Evolutionary conservation across 1,139 yeast species (phyloP).

Genomic region (Candida neerlandica): DNA sequence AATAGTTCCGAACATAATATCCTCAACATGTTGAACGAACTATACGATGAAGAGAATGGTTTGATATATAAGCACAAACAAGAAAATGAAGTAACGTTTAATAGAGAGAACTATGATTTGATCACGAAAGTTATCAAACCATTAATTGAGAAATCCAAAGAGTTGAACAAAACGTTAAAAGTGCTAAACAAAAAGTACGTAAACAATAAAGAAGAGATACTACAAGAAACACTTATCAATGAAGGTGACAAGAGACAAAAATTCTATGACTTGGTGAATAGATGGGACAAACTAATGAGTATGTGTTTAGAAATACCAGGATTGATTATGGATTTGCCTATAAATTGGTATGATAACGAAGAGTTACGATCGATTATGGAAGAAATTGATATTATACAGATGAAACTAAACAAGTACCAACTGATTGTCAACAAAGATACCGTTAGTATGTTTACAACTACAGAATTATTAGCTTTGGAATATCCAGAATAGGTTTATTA

Average conservation of each 20-base stretch:
- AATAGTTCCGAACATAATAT: conserved; percentile 35
- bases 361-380: conserved; percentile 27
- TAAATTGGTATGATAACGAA: conserved; percentile 39
- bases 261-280: conserved; percentile 20
- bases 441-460: conserved; percentile 11
- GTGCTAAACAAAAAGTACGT: conserved; percentile 15
- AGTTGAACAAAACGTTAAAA: conserved; percentile 19
- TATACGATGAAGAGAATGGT: conserved; percentile 17
- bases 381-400: conserved; percentile 28
- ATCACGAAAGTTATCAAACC: conserved; percentile 17
- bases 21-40: conserved; percentile 23
- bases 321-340: conserved; percentile 35
- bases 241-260: conserved; percentile 8
- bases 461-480: conserved; percentile 15
- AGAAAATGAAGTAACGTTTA: not conserved
- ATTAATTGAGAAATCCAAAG: conserved; percentile 19
- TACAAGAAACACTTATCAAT: conserved; percentile 5
- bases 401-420: conserved; percentile 24
- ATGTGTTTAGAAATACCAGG: conserved; percentile 35
- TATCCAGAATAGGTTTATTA: conserved; percentile 8
- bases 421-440: conserved; percentile 22
- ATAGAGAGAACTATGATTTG: conserved; percentile 5
- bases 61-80: conserved; percentile 12
- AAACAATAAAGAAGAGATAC: conserved; percentile 12
- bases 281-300: conserved; percentile 29